A percentile compares a stretch with the other conserved stretches of the same genome.
These are phyloP conservation scores for Alternaria viburni DNA, from an alignment of 2,329 filamentous ascomycete species.

Conservation along the genomic window DNA sequence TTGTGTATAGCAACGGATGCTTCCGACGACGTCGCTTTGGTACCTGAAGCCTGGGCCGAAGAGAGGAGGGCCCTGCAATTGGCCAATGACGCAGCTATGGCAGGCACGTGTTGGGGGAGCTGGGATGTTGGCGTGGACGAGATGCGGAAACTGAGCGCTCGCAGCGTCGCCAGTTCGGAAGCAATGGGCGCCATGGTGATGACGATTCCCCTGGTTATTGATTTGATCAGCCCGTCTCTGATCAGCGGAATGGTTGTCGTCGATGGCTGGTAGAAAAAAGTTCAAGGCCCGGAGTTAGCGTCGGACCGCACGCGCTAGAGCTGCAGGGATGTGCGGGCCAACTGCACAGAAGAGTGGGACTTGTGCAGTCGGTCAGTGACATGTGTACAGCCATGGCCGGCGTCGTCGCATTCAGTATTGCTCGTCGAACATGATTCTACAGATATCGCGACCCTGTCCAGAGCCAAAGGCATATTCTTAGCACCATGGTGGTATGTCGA, in stretches of 20 bases:
- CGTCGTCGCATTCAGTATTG: slow-evolving; percentile 28
- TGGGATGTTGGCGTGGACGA: slow-evolving; percentile 74
- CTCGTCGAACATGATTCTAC: slow-evolving; percentile 41
- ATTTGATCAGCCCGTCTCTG: neutral
- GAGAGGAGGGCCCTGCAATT: slow-evolving; percentile 68
- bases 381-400: slow-evolving; percentile 27
- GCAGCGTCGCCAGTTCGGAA: slow-evolving; percentile 39
- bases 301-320: slow-evolving; percentile 31
- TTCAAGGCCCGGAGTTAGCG: slow-evolving; percentile 26
- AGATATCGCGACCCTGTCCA: slow-evolving; percentile 24
- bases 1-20: slow-evolving; percentile 76
- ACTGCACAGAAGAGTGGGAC: slow-evolving; percentile 17
- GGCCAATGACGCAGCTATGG: slow-evolving; percentile 65
- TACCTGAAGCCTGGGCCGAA: slow-evolving; percentile 61
- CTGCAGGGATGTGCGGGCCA: slow-evolving; percentile 28
- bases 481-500: slow-evolving; percentile 46
- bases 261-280: slow-evolving; percentile 25
- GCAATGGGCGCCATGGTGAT: slow-evolving; percentile 33
- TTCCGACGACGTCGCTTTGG: slow-evolving; percentile 69
- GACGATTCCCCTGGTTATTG: neutral
- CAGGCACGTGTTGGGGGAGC: slow-evolving; percentile 74
- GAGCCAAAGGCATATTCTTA: slow-evolving; percentile 37
- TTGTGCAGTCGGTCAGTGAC: slow-evolving; percentile 25
- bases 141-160: slow-evolving; percentile 68
- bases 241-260: neutral